Base-by-base conservation (phyloP, 805 yeast genomes). In the Sugiyamaella lignohabitans region DNA sequence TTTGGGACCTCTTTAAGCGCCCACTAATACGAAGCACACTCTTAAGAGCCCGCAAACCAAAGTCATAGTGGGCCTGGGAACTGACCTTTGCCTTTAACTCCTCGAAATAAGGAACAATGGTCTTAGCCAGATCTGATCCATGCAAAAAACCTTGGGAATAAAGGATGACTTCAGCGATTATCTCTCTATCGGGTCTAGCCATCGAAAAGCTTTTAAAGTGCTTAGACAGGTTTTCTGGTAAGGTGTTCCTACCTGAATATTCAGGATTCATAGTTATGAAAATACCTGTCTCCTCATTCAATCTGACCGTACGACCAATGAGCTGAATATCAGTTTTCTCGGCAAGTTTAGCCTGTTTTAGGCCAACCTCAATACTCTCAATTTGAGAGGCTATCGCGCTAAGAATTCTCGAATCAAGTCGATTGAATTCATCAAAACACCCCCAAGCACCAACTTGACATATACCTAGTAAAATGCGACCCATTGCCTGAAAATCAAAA, bases 371-470 rank as follows among this genome's bases (percentile, higher is more conserved):
- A 34, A 88, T 84, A 22, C 63, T 68, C 53, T 84, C 94, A 21
- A 91, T 73, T 56, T 82, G 87, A 0, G 91, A 78, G 0, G 97
- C 82, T 0, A 87, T 83, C 0, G 96, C 89, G 64, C 96, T 87
- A 41, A 91, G 67, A 49, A 82, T 82, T 11, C 72, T 73, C 48
- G 75, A 76, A 35, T 79, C 82, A 24, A 91, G 71, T 51, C 98
- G 71, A 59, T 91, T 91, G 59, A 91, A 89, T 62, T 91, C 98
- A 62, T 91, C 98, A 66, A 91, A 91, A 63, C 98, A 91, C 3
- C 89, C 95, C 95, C 96, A 91, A 0, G 88, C 82, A 0, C 96
- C 96, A 4, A 87, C 77, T 50, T 80, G 80, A 50, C 89, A 81
- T 6, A 88, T 69, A 40, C 98, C 98, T 19, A 78, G 58, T 27